These are phyloP conservation scores for Rhinocladiella mackenziei DNA, from an alignment of 2,329 filamentous ascomycete species.

Conservation along the genomic window DNA sequence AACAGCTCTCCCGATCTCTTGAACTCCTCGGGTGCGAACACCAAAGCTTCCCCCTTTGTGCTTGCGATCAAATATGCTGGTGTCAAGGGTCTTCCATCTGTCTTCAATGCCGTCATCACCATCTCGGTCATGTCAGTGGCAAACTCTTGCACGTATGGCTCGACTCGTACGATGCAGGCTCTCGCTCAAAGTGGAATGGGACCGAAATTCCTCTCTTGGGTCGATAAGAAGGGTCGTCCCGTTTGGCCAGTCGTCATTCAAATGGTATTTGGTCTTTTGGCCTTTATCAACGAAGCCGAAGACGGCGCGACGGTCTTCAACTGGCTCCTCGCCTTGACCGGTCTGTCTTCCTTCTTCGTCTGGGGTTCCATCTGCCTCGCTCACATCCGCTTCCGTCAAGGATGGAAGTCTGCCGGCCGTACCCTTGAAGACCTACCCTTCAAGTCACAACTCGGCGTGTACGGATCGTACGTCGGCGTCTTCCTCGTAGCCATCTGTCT, in stretches of 20 bases:
- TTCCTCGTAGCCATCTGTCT: constrained; percentile 52
- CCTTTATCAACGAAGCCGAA: constrained; percentile 61
- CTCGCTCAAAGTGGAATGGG: constrained; percentile 83
- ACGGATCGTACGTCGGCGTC: constrained; percentile 78
- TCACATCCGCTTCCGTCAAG: constrained; percentile 84
- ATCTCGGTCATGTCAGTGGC: constrained; percentile 86
- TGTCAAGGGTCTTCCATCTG: constrained; percentile 73
- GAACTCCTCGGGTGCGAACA: constrained; percentile 57
- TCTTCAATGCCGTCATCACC: constrained; percentile 88
- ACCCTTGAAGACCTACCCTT: constrained; percentile 76
- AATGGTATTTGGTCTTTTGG: constrained; percentile 68
- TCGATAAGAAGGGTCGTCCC: constrained; percentile 77
- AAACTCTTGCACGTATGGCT: constrained; percentile 87
- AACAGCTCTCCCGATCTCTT: constrained; percentile 62
- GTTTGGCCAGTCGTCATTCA: constrained; percentile 68
- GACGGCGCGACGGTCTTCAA: constrained; percentile 57
- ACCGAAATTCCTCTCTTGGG: constrained; percentile 70
- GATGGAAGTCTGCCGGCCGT: constrained; percentile 68
- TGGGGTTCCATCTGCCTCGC: constrained; percentile 46
- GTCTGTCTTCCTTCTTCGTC: constrained; percentile 69
- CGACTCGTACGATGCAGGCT: constrained; percentile 82
- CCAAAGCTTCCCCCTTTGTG: constrained; percentile 82
- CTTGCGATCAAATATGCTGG: constrained; percentile 84
- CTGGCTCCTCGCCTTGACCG: constrained; percentile 77
- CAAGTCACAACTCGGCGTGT: constrained; percentile 69